A percentile compares a stretch with the other conserved stretches of the same genome.
These are phyloP conservation scores for Wallacemonas rigidus DNA, from an alignment of 208 protist species.

Conservation along the genomic window DNA sequence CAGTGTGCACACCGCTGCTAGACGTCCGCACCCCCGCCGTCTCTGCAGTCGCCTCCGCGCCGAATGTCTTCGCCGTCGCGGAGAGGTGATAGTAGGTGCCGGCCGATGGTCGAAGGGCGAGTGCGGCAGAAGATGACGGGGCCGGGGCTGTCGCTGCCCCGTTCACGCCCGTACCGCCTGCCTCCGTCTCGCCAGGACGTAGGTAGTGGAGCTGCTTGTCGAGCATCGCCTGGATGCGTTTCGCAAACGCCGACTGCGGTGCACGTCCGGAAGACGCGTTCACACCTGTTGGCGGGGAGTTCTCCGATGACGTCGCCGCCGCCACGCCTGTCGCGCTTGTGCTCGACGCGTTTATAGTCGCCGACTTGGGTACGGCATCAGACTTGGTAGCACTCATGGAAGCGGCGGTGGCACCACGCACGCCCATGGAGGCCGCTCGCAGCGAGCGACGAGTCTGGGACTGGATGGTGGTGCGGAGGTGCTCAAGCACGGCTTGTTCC, in stretches of 20 bases:
- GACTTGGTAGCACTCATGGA: background rate
- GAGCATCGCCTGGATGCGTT: constrained; percentile 56
- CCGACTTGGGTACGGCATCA: too few relatives aligned
- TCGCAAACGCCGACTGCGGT: constrained; percentile 43
- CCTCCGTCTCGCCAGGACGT: background rate
- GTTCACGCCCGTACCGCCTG: background rate
- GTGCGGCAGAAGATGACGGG: background rate
- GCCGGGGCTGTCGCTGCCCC: constrained; percentile 19
- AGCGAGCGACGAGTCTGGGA: constrained; percentile 16
- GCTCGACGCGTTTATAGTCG: too few relatives aligned
- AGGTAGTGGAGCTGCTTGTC: constrained; percentile 25
- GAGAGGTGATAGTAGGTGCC: constrained; percentile 11
- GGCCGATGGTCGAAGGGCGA: background rate
- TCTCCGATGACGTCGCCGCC: background rate
- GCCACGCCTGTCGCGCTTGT: background rate
- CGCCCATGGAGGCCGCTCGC: background rate
- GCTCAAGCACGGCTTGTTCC: constrained; percentile 29
- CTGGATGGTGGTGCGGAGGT: constrained; percentile 18
- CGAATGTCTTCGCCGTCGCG: constrained; percentile 7
- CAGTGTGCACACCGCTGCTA: background rate
- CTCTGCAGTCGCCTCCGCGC: background rate
- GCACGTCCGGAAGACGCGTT: background rate
- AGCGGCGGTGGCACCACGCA: background rate
- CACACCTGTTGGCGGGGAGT: too few relatives aligned
- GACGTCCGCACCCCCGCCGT: too few relatives aligned